Percentiles rank a stretch among this genome's conserved stretches.
Conservation (phyloP, 139 green algal genomes). For the Dunaliella primolecta region DNA sequence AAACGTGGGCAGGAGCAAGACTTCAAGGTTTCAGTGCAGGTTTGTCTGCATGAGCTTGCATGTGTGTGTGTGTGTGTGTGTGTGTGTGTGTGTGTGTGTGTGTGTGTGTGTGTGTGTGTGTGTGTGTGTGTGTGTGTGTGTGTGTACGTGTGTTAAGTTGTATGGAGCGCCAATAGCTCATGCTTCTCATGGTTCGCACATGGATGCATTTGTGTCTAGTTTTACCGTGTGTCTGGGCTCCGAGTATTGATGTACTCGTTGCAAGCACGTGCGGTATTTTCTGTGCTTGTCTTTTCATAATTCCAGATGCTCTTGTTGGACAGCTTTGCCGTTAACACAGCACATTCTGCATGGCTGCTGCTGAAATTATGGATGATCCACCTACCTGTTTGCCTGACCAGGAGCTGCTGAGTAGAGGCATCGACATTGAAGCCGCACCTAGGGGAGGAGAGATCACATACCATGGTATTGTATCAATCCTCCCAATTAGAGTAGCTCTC, state of each 20-base stretch:
- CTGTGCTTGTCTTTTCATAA: no score
- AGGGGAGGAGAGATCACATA: constrained; percentile 86
- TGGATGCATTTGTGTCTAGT: no score
- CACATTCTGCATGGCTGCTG: no score
- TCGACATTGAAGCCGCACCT: not conserved
- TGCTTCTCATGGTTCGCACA: not conserved
- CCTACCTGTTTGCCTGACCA: not conserved
- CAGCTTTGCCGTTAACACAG: no score
- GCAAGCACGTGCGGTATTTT: no score
- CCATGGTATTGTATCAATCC: constrained; percentile 48
- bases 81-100: no score
- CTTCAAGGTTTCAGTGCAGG: constrained; percentile 46
- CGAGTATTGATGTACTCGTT: no score
- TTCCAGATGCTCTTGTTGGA: no score
- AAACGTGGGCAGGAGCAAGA: constrained; percentile 67
- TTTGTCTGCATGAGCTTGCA: not conserved
- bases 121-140: not conserved
- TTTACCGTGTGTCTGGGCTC: no score
- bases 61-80: no score
- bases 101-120: not conserved
- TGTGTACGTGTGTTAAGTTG: not conserved
- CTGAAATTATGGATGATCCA: no score
- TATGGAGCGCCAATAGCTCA: not conserved
- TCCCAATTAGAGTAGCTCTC: not conserved
- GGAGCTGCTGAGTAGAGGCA: not conserved